phyloP scores from a whole-genome alignment of 306 rosid genomes.

The Pachyrhizus erosus region DNA sequence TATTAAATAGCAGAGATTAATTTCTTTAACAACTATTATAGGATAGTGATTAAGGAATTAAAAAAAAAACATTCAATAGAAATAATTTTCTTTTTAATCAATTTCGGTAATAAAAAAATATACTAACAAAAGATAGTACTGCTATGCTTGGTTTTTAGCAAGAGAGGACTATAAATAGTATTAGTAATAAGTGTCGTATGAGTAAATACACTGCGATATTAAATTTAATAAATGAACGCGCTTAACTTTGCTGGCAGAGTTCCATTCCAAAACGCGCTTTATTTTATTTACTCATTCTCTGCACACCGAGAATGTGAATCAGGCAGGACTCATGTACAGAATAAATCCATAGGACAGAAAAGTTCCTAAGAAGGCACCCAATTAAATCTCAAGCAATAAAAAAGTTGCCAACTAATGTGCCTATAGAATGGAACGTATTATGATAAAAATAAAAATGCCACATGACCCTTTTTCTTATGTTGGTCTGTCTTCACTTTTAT shows the following conservation, averaged over 20 bases:
- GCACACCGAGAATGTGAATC: not conserved
- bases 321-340: slow-evolving; percentile 20
- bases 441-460: slow-evolving; percentile 34
- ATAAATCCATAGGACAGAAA: not conserved
- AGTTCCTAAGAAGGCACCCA: not conserved
- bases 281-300: not conserved
- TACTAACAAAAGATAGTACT: not conserved
- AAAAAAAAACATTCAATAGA: not conserved
- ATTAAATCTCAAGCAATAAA: slow-evolving; percentile 17
- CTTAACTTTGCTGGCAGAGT: slow-evolving; percentile 30
- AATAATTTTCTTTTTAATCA: not conserved
- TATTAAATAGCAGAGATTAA: no score
- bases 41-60: not conserved
- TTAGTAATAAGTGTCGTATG: not conserved
- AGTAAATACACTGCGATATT: not conserved
- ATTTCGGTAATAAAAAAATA: not conserved
- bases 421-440: not conserved
- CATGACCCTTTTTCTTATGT: slow-evolving; percentile 31
- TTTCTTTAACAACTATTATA: not conserved
- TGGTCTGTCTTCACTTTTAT: slow-evolving; percentile 20
- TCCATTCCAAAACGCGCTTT: slow-evolving; percentile 27
- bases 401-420: slow-evolving; percentile 27
- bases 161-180: not conserved
- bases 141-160: not conserved
- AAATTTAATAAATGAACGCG: slow-evolving; percentile 28